Percentiles rank a stretch among this genome's conserved stretches.
These are phyloP conservation scores for Peribolospora baueri DNA, from an alignment of 768 basidiomycete genomes.

Conservation along the genomic window DNA sequence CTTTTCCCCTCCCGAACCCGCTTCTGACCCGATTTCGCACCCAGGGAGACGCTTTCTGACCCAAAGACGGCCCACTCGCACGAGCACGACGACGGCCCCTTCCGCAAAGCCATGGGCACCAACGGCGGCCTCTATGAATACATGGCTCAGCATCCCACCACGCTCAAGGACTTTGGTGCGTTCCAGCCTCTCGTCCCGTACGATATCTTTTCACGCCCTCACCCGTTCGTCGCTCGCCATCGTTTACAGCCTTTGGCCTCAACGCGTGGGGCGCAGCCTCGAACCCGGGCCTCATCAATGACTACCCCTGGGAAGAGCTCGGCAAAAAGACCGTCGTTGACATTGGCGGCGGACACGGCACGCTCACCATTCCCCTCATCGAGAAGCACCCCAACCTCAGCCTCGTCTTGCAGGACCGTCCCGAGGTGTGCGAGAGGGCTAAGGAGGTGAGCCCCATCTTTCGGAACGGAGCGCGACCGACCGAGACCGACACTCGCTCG, in stretches of 20 bases:
- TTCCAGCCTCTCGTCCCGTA: background rate
- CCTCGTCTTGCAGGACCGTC: slow-evolving; percentile 17
- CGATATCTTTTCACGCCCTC: background rate
- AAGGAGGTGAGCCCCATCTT: slow-evolving; percentile 6
- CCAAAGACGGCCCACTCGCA: slow-evolving; percentile 10
- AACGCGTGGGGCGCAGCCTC: background rate
- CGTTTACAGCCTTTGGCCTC: too few relatives aligned
- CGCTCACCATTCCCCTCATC: slow-evolving; percentile 11
- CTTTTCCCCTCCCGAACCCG: too few relatives aligned
- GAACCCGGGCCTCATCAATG: slow-evolving; percentile 2
- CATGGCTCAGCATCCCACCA: background rate
- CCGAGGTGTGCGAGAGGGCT: slow-evolving; percentile 11
- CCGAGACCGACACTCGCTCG: too few relatives aligned
- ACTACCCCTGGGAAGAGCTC: slow-evolving; percentile 32
- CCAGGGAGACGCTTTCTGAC: slow-evolving; percentile 11
- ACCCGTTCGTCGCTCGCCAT: background rate
- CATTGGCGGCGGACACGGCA: slow-evolving; percentile 17
- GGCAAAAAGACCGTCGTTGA: slow-evolving; percentile 18
- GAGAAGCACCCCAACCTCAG: slow-evolving; percentile 11
- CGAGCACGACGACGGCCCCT: slow-evolving; percentile 7
- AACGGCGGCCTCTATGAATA: slow-evolving; percentile 6
- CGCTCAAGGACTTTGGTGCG: background rate
- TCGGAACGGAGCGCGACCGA: too few relatives aligned
- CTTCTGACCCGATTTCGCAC: too few relatives aligned
- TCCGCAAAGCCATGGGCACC: slow-evolving; percentile 9